Conservation (phyloP, 495 filamentous ascomycete species). For the Neurospora sp. region DNA sequence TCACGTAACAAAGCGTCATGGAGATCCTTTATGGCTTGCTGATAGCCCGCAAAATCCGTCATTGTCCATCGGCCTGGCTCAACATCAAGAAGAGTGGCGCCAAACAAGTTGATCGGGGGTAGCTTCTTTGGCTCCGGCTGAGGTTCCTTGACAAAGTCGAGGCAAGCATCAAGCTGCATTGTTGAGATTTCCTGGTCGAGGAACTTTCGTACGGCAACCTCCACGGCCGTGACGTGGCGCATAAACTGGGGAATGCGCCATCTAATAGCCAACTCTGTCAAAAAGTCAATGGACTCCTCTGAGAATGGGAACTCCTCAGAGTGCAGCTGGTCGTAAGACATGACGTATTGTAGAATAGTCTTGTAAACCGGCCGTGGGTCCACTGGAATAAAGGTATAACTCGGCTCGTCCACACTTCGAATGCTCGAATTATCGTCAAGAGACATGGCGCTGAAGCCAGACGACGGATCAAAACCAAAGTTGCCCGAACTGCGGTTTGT, state of each 20-base stretch:
- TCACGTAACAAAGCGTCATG: conserved; percentile 81
- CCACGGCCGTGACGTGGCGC: conserved; percentile 69
- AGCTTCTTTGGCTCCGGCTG: conserved; percentile 45
- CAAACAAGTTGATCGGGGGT: conserved; percentile 30
- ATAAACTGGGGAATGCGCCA: conserved; percentile 89
- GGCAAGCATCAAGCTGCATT: conserved; percentile 70
- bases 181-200: conserved; percentile 74
- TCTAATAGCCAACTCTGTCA: conserved; percentile 74
- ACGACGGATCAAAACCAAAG: conserved; percentile 67
- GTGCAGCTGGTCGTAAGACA: conserved; percentile 50
- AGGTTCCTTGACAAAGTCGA: conserved; percentile 68
- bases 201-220: conserved; percentile 77
- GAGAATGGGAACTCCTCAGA: conserved; percentile 56
- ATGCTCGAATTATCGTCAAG: conserved; percentile 48
- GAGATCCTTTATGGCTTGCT: conserved; percentile 60
- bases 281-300: conserved; percentile 68
- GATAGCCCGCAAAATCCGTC: conserved; percentile 64
- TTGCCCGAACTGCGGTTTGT: conserved; percentile 27
- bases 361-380: conserved; percentile 77
- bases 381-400: conserved; percentile 79
- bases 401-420: conserved; percentile 40
- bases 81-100: conserved; percentile 31
- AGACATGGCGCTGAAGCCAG: conserved; percentile 65
- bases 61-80: conserved; percentile 63
- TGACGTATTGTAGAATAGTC: conserved; percentile 61